Conservation (phyloP, 2,329 filamentous ascomycete genomes). For the Waltergamsia citrina region DNA sequence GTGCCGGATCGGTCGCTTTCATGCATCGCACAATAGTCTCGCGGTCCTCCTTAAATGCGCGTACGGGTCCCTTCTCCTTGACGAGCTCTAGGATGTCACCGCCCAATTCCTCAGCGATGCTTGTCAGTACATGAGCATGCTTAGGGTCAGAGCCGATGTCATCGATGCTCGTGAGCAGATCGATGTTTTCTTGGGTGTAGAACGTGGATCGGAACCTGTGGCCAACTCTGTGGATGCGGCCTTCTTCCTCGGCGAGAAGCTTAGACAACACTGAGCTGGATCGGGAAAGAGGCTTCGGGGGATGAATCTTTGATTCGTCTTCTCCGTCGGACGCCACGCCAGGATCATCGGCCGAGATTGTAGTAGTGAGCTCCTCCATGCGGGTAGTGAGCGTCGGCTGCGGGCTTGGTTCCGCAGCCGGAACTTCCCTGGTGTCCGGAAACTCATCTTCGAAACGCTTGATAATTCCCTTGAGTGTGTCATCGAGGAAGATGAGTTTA, state of each 20-base stretch:
- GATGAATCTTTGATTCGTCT: constrained; percentile 27
- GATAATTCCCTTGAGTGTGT: constrained; percentile 84
- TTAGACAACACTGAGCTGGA: constrained; percentile 45
- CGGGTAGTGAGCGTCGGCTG: not conserved
- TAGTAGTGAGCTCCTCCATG: not conserved
- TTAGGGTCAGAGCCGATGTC: constrained; percentile 40
- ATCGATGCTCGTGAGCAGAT: constrained; percentile 36
- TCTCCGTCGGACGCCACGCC: constrained; percentile 28
- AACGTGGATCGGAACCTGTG: constrained; percentile 47
- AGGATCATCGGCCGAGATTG: constrained; percentile 16
- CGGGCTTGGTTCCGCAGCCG: not conserved
- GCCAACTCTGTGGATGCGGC: constrained; percentile 42
- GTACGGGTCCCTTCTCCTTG: constrained; percentile 48
- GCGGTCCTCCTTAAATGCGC: constrained; percentile 50
- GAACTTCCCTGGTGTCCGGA: constrained; percentile 62
- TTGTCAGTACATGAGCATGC: constrained; percentile 43
- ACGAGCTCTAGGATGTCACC: constrained; percentile 49
- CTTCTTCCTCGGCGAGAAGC: constrained; percentile 47
- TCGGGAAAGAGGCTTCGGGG: constrained; percentile 32
- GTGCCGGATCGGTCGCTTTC: constrained; percentile 53
- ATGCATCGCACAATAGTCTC: constrained; percentile 38
- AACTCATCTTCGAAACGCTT: constrained; percentile 94
- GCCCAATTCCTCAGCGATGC: constrained; percentile 53
- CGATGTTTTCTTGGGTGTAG: constrained; percentile 40
- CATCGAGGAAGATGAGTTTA: constrained; percentile 78